A percentile compares a stretch with the other conserved stretches of the same genome.
Conservation (phyloP, 176 grass and related monocot genomes). For the Carex littledalei region DNA sequence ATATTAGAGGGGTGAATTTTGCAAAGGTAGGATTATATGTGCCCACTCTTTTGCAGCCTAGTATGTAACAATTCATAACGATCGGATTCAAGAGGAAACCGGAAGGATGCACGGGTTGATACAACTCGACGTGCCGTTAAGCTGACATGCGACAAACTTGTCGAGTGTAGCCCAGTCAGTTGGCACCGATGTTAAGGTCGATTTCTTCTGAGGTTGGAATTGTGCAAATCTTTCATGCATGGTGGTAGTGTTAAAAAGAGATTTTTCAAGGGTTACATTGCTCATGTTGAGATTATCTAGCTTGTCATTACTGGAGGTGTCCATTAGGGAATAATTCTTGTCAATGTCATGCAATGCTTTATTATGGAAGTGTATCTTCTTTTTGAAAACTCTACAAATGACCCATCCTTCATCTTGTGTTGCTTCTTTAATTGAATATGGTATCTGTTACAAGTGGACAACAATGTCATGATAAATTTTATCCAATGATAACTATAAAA, state of each 20-base stretch:
- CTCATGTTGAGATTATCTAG: neutral
- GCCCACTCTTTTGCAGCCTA: no score
- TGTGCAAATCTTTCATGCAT: neutral
- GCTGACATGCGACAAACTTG: neutral
- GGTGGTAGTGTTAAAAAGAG: neutral
- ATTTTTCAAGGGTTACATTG: neutral
- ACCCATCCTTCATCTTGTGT: conserved; percentile 63
- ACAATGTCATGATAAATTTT: neutral
- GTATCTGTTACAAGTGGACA: neutral
- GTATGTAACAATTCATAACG: no score
- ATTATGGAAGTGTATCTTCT: conserved; percentile 40
- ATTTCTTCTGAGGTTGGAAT: neutral
- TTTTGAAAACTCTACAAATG: conserved; percentile 69
- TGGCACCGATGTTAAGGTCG: neutral
- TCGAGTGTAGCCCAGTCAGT: conserved; percentile 8
- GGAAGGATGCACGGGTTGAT: no score
- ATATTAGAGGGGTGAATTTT: no score
- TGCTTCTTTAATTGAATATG: neutral
- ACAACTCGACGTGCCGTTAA: neutral
- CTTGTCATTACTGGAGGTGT: neutral
- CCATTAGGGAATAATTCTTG: neutral
- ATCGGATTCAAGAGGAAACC: no score
- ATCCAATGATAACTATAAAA: no score
- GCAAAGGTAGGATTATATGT: no score
- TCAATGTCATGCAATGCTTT: neutral